Percentiles rank a stretch among this genome's conserved stretches.
Evolutionary conservation across 2,329 filamentous ascomycete genomes (phyloP).

Genomic region (Diaporthe ampelina): DNA sequence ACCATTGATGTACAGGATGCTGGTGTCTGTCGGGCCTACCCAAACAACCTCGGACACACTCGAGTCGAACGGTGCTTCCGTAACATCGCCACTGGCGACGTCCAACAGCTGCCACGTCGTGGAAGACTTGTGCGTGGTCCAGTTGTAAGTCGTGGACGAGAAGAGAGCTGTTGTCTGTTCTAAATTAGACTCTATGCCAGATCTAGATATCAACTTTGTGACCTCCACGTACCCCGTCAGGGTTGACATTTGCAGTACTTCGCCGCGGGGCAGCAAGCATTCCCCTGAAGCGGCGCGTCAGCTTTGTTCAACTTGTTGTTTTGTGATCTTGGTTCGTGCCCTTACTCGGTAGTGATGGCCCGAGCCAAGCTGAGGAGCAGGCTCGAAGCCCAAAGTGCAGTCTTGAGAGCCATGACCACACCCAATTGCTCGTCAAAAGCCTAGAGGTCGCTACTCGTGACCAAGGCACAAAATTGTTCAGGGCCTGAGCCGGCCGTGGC

Average conservation of each 20-base stretch:
- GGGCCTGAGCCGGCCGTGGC: neutral
- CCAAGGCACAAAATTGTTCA: neutral
- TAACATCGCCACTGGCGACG: constrained; percentile 10
- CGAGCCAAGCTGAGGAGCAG: neutral
- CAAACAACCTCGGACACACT: constrained; percentile 65
- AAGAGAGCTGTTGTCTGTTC: constrained; percentile 7
- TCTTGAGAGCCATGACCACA: constrained; percentile 3
- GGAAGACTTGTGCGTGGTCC: constrained; percentile 6
- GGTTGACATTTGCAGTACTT: constrained; percentile 25
- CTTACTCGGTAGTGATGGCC: constrained; percentile 27
- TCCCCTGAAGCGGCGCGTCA: neutral
- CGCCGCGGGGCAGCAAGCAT: constrained; percentile 26
- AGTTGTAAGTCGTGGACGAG: constrained; percentile 17
- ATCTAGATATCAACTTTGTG: neutral
- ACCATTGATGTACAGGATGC: constrained; percentile 63
- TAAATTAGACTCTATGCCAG: neutral
- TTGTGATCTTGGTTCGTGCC: neutral
- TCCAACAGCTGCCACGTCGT: constrained; percentile 21
- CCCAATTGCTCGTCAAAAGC: neutral
- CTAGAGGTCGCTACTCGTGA: neutral
- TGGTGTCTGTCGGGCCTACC: constrained; percentile 64
- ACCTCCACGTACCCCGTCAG: neutral
- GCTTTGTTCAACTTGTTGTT: neutral
- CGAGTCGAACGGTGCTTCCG: constrained; percentile 13
- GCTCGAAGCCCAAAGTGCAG: constrained; percentile 5